Base-by-base conservation (phyloP, 345 rosid genomes). In the Acer negundo region DNA sequence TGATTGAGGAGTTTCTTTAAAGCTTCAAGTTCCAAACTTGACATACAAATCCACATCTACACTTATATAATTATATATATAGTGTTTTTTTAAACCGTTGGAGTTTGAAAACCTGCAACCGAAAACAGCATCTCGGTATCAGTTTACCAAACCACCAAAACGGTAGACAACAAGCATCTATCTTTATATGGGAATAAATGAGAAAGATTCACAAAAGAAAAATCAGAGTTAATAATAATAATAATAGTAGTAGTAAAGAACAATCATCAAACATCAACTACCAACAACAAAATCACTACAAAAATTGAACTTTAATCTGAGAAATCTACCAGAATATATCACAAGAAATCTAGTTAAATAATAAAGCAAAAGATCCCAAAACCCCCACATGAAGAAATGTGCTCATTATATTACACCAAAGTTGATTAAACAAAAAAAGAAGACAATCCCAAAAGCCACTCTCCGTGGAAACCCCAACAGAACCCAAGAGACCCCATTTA, bases 121-220 rank as follows among this genome's bases (percentile, higher is more conserved):
- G 84, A 89, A 89, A 91, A 91, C 98, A 93, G 92, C 97, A 92
- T 92, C 92, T 89, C 53, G 91, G 86, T 75, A 86, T 90, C 82
- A 93, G 95, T 86, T 85, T 87, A 84, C 85, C 68, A 76, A 88
- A 89, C 87, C 91, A 83, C 87, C 92, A 83, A 86, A 90, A 85
- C 86, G 80, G 88, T 85, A 85, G 98, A 89, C 94, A 93, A 78
- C 76, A 86, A 87, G 98, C 89, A 93, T 93, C 94, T 88, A 77
- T 67, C 80, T 82, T 78, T 71, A 49, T 59, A 80, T 67, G 79
- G 85, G 83, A 81, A 85, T 82, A 82, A 83, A 84, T 83, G 83
- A 80, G 82, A 84, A 77, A 76, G 83, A 78, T 79, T 35, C 38
- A 35, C 61, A 51, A 63, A 67, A 22, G 4, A 76, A 35, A n/a